Evolutionary conservation across 2,329 filamentous ascomycete species (phyloP), one percentile per base, ranked within the genome.

Genomic region (Neofusicoccum sp.): DNA sequence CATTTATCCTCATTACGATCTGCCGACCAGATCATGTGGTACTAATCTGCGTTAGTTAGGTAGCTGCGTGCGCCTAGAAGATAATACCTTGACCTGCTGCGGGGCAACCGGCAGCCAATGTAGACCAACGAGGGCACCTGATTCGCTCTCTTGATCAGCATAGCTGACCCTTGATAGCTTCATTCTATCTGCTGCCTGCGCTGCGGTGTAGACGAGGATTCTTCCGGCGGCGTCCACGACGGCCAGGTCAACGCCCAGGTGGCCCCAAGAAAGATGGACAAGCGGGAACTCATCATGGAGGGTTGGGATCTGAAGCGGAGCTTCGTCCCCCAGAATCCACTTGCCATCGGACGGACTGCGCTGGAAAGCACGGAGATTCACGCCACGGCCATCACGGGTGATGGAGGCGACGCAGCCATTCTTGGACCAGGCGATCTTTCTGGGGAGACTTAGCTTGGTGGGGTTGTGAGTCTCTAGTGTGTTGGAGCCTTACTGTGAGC

Each of bases 371-470:
- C 89, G 87, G 49, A 96, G 82, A 71, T 90, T 87, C 59, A 97
- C 80, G 12, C 82, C 83, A 52, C 84, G 84, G 33, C 91, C 90
- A 76, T 93, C 89, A 14, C 85, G 79, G 22, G 88, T 85, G 67
- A 98, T 89, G 61, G 89, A 89, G 33, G 93, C 93, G 68, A 98
- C 91, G 64, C 89, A 92, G 47, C 94, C 94, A 65, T 87, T 85
- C 70, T 89, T 93, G 9, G 94, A 97, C 93, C 94, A 98, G 34
- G 90, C 88, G 61, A 97, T 85, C 67, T 87, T 87, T 73, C 93
- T 96, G 64, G 48, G 22, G 22, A 45, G 22, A 14, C 11, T 48
- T 31, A 56, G 44, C 11, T 6, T 9, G 3, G 9, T 29, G 14
- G 34, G 22, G 37, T 3, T 6, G 16, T 3, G 12, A 6, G 11